A percentile compares a stretch with the other conserved stretches of the same genome.
Conservation (phyloP, 1,139 yeast genomes). For the Zygosaccharomyces sapae region DNA sequence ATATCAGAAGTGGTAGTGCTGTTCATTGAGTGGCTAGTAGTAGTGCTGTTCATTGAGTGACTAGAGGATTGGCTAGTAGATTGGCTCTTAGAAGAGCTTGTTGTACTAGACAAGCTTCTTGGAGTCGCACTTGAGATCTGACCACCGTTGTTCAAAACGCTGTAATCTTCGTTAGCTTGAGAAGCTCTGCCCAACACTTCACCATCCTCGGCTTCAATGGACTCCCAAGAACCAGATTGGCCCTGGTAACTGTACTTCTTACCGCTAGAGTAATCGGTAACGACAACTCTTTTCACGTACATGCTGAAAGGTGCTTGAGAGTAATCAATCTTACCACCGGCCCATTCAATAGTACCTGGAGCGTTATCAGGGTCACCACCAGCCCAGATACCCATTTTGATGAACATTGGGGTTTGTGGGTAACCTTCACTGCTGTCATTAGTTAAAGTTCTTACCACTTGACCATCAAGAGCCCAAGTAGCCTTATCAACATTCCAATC, state of each 20-base stretch:
- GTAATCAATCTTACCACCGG: conserved; percentile 74
- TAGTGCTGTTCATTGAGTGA: conserved; percentile 7
- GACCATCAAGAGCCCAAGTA: conserved; percentile 62
- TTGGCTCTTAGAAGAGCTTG: conserved; percentile 9
- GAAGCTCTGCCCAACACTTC: conserved; percentile 55
- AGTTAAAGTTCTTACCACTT: conserved; percentile 51
- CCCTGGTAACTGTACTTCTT: conserved; percentile 60
- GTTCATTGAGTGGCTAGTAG: conserved; percentile 17
- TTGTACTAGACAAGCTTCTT: conserved; percentile 8
- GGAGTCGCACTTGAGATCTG: conserved; percentile 7
- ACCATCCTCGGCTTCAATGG: conserved; percentile 64
- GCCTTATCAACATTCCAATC: conserved; percentile 71
- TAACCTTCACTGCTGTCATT: conserved; percentile 55
- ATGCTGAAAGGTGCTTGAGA: conserved; percentile 63
- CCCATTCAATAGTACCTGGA: conserved; percentile 77
- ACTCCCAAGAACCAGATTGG: conserved; percentile 60
- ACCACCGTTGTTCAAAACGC: conserved; percentile 39
- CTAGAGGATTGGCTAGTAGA: not conserved
- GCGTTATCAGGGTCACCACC: conserved; percentile 70
- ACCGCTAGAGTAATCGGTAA: conserved; percentile 80
- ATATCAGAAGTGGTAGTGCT: conserved; percentile 14
- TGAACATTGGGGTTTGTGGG: conserved; percentile 76
- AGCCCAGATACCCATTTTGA: conserved; percentile 72
- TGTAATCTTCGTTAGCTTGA: conserved; percentile 50
- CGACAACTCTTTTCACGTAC: conserved; percentile 56